A percentile compares a stretch with the other conserved stretches of the same genome.
These are phyloP conservation scores for Metschnikowia baotianmanensis DNA, from an alignment of 805 yeast genomes.

Conservation along the genomic window DNA sequence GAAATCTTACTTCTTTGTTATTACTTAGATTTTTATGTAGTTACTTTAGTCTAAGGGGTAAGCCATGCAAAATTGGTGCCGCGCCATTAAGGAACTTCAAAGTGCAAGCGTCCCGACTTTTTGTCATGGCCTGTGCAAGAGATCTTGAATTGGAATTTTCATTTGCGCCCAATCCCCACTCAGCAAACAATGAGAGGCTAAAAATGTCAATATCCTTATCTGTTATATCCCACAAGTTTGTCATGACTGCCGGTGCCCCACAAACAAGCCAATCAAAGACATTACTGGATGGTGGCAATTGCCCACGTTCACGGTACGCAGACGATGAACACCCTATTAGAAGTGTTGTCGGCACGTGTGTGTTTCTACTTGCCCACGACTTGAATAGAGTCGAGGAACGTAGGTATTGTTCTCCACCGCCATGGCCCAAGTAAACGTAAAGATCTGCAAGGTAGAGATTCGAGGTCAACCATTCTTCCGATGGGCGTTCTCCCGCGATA, in stretches of 20 bases:
- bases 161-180: slow-evolving; percentile 56
- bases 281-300: slow-evolving; percentile 73
- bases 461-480: slow-evolving; percentile 47
- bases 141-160: slow-evolving; percentile 18
- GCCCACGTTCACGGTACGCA: slow-evolving; percentile 51
- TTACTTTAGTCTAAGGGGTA: slow-evolving; percentile 50
- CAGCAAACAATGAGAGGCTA: slow-evolving; percentile 55
- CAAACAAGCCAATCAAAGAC: slow-evolving; percentile 72
- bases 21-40: background rate
- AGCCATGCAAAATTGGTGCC: slow-evolving; percentile 88
- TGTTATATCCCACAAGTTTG: slow-evolving; percentile 94
- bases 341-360: slow-evolving; percentile 55
- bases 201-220: slow-evolving; percentile 91
- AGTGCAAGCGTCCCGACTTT: slow-evolving; percentile 66
- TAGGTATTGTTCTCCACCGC: slow-evolving; percentile 89
- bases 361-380: slow-evolving; percentile 27
- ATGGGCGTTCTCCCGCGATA: slow-evolving; percentile 52
- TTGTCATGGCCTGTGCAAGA: slow-evolving; percentile 55
- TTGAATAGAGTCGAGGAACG: slow-evolving; percentile 48
- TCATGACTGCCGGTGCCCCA: slow-evolving; percentile 80
- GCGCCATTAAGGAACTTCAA: slow-evolving; percentile 82
- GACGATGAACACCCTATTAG: slow-evolving; percentile 94
- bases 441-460: slow-evolving; percentile 43
- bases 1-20: background rate
- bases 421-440: slow-evolving; percentile 88